Percentiles rank a stretch among this genome's conserved stretches.
Conservation (phyloP, 352 stramenopile species). For the Globisporangium cylindrosporum region DNA sequence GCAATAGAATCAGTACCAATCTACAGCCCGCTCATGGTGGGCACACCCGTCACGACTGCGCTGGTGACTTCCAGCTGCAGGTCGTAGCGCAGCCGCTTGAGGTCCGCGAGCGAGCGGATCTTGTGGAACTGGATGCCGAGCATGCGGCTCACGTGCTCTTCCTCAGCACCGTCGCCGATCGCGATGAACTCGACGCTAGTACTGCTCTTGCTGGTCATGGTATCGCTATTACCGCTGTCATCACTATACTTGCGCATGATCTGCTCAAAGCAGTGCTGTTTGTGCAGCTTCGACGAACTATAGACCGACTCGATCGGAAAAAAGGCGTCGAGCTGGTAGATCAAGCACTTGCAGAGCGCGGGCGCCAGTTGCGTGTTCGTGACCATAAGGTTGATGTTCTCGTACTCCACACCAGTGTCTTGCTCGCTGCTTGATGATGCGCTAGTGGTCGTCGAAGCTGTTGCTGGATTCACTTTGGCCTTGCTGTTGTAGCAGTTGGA, state of each 20-base stretch:
- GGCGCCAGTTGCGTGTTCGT: constrained; percentile 82
- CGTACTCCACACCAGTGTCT: constrained; percentile 29
- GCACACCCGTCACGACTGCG: neutral
- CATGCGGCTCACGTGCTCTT: constrained; percentile 67
- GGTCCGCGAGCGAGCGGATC: constrained; percentile 61
- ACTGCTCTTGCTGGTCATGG: neutral
- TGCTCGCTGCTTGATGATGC: neutral
- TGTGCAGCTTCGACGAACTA: constrained; percentile 76
- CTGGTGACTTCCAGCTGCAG: constrained; percentile 37
- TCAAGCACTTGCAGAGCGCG: constrained; percentile 80
- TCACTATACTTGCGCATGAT: constrained; percentile 58
- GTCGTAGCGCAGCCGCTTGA: constrained; percentile 59
- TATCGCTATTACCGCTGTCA: neutral
- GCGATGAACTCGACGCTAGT: constrained; percentile 62
- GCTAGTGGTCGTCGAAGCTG: neutral
- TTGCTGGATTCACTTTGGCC: neutral
- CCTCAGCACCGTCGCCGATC: constrained; percentile 74
- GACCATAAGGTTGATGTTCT: constrained; percentile 75
- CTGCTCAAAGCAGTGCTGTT: constrained; percentile 72
- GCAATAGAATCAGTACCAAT: too few species aligned
- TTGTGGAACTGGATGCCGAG: constrained; percentile 76
- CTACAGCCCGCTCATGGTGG: neutral
- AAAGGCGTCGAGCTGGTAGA: constrained; percentile 73
- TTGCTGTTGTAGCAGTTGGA: constrained; percentile 4
- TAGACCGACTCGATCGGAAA: constrained; percentile 79